A percentile compares a stretch with the other conserved stretches of the same genome.
These are phyloP conservation scores for Macrocybe gigantea DNA, from an alignment of 768 basidiomycete species.

Conservation along the genomic window DNA sequence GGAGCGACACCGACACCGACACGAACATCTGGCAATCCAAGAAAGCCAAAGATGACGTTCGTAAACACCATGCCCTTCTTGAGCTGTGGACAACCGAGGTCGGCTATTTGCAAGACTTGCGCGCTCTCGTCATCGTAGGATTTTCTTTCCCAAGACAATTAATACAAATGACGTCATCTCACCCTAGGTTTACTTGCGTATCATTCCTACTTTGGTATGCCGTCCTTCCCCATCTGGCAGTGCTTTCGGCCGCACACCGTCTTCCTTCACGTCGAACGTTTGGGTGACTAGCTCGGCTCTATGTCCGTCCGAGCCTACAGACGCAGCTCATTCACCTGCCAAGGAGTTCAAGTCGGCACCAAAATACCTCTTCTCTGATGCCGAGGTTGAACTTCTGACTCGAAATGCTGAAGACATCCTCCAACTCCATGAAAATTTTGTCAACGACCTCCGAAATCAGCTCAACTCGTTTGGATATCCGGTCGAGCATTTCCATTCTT, in stretches of 20 bases:
- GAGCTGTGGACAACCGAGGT: slow-evolving; percentile 85
- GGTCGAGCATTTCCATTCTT: slow-evolving; percentile 20
- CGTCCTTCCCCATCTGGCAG: slow-evolving; percentile 29
- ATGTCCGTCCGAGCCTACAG: slow-evolving; percentile 18
- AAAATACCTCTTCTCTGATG: slow-evolving; percentile 50
- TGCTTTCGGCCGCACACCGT: slow-evolving; percentile 33
- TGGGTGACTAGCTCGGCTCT: slow-evolving; percentile 38
- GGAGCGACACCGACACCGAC: slow-evolving; percentile 19
- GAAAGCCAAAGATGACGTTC: slow-evolving; percentile 37
- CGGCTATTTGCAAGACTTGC: slow-evolving; percentile 75
- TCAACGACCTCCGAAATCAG: slow-evolving; percentile 44
- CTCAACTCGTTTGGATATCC: slow-evolving; percentile 47
- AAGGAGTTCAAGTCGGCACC: slow-evolving; percentile 11
- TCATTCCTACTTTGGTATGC: slow-evolving; percentile 42
- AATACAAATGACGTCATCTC: not conserved
- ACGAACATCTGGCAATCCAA: slow-evolving; percentile 20
- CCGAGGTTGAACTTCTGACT: slow-evolving; percentile 52
- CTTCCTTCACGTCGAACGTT: slow-evolving; percentile 37
- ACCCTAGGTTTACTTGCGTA: slow-evolving; percentile 58
- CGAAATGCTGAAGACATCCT: slow-evolving; percentile 69
- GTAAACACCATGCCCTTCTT: slow-evolving; percentile 69
- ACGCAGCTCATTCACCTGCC: too few species aligned
- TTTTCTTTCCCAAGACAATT: not conserved
- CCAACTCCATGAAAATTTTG: slow-evolving; percentile 61
- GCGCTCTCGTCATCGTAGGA: slow-evolving; percentile 67